Evolutionary conservation across 768 basidiomycete genomes (phyloP).

Genomic region (Suillus ampliporus): DNA sequence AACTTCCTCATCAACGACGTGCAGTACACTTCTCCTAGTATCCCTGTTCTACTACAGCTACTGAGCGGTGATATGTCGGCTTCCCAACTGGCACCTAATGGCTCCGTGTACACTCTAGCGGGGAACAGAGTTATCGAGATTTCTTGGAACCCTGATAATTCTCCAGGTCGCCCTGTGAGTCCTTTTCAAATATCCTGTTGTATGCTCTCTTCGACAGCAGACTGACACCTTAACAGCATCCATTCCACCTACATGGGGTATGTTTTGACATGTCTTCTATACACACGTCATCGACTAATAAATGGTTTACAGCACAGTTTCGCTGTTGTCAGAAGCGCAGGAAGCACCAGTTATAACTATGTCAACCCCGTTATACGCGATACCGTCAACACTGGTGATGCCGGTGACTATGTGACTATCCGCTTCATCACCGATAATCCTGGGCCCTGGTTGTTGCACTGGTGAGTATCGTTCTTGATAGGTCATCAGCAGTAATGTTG

Average conservation of each 20-base stretch:
- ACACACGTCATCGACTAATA: not conserved
- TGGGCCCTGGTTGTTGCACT: conserved; percentile 4
- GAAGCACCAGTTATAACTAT: not conserved
- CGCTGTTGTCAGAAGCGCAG: not conserved
- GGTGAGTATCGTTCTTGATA: not conserved
- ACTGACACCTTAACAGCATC: conserved; percentile 22
- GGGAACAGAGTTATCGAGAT: conserved; percentile 53
- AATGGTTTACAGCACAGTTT: not conserved
- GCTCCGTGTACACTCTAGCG: conserved; percentile 50
- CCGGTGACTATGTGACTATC: not conserved
- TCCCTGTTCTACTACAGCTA: conserved; percentile 53
- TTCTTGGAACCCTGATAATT: conserved; percentile 12
- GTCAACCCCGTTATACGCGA: not conserved
- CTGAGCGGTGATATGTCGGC: conserved; percentile 45
- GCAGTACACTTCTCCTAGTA: conserved; percentile 39
- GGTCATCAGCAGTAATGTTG: not conserved
- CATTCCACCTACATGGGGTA: conserved; percentile 27
- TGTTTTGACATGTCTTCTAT: not conserved
- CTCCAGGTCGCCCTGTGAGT: conserved; percentile 16
- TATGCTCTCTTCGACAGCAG: not conserved
- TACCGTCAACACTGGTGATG: not conserved
- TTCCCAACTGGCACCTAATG: conserved; percentile 42
- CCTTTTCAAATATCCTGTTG: not conserved
- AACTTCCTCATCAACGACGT: conserved; percentile 36
- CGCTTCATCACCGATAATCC: conserved; percentile 3